Evolutionary conservation across 2,329 filamentous ascomycete genomes (phyloP).

Genomic region (Fusarium concolor): DNA sequence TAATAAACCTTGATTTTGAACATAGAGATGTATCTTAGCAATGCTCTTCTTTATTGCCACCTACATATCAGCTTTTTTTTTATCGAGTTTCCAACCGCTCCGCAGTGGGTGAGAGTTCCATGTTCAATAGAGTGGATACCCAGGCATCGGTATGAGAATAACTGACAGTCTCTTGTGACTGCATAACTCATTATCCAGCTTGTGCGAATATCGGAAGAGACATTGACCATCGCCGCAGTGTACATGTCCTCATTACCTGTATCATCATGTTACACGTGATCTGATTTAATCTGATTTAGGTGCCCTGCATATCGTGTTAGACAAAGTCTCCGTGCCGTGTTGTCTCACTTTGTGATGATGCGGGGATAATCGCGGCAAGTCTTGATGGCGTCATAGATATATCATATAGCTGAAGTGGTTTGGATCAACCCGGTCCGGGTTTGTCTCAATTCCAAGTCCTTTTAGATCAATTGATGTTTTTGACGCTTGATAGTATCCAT

Average conservation of each 20-base stretch:
- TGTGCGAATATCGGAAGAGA: background rate
- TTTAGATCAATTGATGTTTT: background rate
- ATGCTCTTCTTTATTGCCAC: too few species aligned
- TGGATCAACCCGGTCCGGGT: background rate
- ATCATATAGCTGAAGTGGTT: too few species aligned
- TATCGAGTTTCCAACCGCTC: too few species aligned
- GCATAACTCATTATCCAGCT: background rate
- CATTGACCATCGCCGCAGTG: background rate
- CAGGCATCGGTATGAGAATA: background rate
- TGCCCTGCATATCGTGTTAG: too few species aligned
- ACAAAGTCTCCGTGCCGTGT: too few species aligned
- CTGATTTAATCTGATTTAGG: too few species aligned
- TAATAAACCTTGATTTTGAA: too few species aligned
- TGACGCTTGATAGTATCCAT: too few species aligned
- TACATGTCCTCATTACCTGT: background rate
- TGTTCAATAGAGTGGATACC: too few species aligned
- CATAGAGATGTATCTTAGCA: too few species aligned
- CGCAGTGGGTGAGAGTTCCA: too few species aligned
- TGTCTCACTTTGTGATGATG: background rate
- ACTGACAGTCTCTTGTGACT: background rate
- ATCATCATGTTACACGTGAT: background rate
- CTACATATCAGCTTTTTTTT: too few species aligned
- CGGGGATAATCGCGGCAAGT: background rate
- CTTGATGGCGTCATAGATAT: conserved; percentile 11
- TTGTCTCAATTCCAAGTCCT: background rate